Base-by-base conservation (phyloP, 2,329 filamentous ascomycete genomes). In the Dothideomycetidae sp. region DNA sequence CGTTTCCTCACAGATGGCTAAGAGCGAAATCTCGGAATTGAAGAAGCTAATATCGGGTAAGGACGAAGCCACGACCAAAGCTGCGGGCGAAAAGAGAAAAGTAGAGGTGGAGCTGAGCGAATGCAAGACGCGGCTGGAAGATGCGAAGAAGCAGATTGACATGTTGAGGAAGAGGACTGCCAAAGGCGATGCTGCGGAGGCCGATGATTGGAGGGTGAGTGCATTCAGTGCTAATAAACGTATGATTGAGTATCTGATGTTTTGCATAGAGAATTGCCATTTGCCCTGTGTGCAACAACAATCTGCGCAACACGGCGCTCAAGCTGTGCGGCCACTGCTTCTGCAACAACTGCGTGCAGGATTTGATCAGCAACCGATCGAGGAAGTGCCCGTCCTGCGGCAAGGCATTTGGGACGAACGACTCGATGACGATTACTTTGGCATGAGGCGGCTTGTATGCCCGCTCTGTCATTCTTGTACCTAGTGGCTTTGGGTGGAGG, bases 321-420 rank as follows among this genome's bases (percentile, higher is more conserved):
- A 92, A 90, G 62, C 85, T 82, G 1, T 98, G 90, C 57, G 90
- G 90, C 2, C 90, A 98, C 58, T 73, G 93, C 33, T 93, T 96
- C 59, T 98, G 90, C 69, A 78, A 78, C 53, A 71, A 76, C 33
- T 98, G 90, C 55, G 81, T 96, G 15, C 83, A 93, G 46, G 81
- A 92, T 52, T 78, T 90, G 40, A 76, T 94, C 44, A 75, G 75
- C 31, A 93, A 90, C 52, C 81, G 90, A 23, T 86, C 88, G 62
- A 74, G 90, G 48, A 96, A 96, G 59, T 98, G 90, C 53, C 90
- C 90, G 2, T 88, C 83, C 49, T 98, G 92, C 66, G 84, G 81
- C 51, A 81, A 81, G 59, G 76, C 83, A 3, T 98, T 98, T 55
- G 88, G 93, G 51, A 81, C 75, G 56, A 81, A 81, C 59, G 90